Evolutionary conservation across 2,329 filamentous ascomycete species (phyloP).

Genomic region (Epichloe sylvatica): DNA sequence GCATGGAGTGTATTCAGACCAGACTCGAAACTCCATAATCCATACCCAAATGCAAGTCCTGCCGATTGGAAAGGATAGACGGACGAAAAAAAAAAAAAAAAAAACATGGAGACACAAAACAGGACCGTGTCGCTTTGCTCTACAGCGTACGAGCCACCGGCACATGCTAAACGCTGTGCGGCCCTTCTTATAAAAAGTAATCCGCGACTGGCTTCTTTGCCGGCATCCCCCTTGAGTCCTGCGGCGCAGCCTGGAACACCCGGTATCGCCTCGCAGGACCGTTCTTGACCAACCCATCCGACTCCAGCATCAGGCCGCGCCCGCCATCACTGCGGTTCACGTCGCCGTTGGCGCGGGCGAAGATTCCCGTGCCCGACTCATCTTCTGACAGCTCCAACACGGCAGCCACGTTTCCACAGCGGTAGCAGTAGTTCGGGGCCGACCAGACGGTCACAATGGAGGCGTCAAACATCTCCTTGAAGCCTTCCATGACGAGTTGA

Average conservation of each 20-base stretch:
- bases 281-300: constrained; percentile 28
- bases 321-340: constrained; percentile 42
- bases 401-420: constrained; percentile 89
- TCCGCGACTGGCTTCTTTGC: constrained; percentile 97
- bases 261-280: constrained; percentile 83
- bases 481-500: constrained; percentile 97
- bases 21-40: neutral
- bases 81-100: too few species aligned
- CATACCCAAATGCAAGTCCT: neutral
- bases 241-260: constrained; percentile 91
- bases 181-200: constrained; percentile 59
- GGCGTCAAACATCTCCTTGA: constrained; percentile 97
- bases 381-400: constrained; percentile 89
- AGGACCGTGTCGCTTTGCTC: neutral
- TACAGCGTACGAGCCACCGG: neutral
- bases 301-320: constrained; percentile 35
- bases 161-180: neutral
- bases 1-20: neutral
- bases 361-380: constrained; percentile 56
- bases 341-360: constrained; percentile 59
- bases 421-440: constrained; percentile 92
- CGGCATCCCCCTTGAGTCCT: constrained; percentile 89
- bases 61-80: neutral
- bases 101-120: neutral
- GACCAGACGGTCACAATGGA: constrained; percentile 98